phyloP scores from a whole-genome alignment of 148 eudicot species.

The Fagopyrum tataricum region DNA sequence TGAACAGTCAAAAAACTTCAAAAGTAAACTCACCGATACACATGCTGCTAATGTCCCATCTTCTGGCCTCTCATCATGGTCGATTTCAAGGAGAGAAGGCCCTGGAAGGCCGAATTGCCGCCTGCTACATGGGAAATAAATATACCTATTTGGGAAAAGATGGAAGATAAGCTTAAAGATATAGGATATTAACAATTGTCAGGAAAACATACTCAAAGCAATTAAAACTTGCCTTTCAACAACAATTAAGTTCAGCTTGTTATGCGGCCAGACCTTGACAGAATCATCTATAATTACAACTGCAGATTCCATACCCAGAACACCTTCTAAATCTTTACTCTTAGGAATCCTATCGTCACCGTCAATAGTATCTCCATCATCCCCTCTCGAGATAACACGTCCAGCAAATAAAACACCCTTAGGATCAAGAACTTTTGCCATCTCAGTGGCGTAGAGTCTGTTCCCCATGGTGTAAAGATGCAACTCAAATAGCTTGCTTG shows the following conservation, averaged over 20 bases:
- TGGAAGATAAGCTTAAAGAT: neutral
- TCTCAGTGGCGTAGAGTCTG: slow-evolving; percentile 91
- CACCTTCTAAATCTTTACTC: slow-evolving; percentile 97
- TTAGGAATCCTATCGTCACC: slow-evolving; percentile 84
- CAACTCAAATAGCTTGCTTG: slow-evolving; percentile 87
- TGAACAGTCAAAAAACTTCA: neutral
- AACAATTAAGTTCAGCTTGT: slow-evolving; percentile 83
- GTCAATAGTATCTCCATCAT: slow-evolving; percentile 70
- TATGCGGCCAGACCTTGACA: slow-evolving; percentile 95
- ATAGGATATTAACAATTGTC: neutral
- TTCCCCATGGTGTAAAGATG: slow-evolving; percentile 99
- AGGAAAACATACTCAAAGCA: neutral
- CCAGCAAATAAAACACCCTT: slow-evolving; percentile 80
- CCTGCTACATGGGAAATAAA: slow-evolving; percentile 92
- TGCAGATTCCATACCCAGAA: slow-evolving; percentile 93
- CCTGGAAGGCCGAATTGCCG: slow-evolving; percentile 96
- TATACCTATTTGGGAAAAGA: slow-evolving; percentile 49
- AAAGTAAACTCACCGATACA: slow-evolving; percentile 54
- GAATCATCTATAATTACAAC: slow-evolving; percentile 97
- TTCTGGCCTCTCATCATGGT: slow-evolving; percentile 94
- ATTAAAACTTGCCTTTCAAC: slow-evolving; percentile 72
- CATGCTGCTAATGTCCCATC: slow-evolving; percentile 90
- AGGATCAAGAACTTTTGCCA: slow-evolving; percentile 99
- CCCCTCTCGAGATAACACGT: slow-evolving; percentile 87
- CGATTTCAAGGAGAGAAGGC: slow-evolving; percentile 96